Percentiles rank a stretch among this genome's conserved stretches.
Conservation (phyloP, 2,329 filamentous ascomycete genomes). For the Onygenales sp. region DNA sequence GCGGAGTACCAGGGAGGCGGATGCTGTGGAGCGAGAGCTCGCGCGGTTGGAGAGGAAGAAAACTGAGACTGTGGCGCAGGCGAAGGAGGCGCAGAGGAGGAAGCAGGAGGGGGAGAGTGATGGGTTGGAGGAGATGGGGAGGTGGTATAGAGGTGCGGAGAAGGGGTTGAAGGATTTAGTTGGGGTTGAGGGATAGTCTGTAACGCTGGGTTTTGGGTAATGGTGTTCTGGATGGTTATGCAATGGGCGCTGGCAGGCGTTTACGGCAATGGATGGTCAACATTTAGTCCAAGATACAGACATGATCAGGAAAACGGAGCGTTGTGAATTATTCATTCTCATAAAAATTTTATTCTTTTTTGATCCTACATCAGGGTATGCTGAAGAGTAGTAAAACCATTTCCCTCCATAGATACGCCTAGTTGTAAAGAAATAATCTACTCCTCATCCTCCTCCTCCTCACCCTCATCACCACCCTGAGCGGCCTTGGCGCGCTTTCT, state of each 20-base stretch:
- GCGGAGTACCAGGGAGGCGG: conserved; percentile 33
- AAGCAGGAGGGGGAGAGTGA: conserved; percentile 37
- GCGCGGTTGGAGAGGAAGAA: conserved; percentile 34
- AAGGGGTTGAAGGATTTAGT: conserved; percentile 31
- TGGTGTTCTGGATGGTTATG: neutral
- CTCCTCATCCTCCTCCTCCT: conserved; percentile 81
- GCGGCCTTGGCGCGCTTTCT: conserved; percentile 99
- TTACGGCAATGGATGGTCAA: neutral
- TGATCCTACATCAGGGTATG: conserved; percentile 32
- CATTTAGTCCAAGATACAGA: neutral
- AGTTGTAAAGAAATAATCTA: conserved; percentile 23
- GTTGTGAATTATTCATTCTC: neutral
- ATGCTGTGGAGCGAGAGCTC: conserved; percentile 36
- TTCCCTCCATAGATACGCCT: neutral
- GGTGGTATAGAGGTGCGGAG: conserved; percentile 36
- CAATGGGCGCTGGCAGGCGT: neutral
- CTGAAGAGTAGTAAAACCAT: conserved; percentile 28
- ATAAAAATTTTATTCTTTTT: conserved; percentile 11
- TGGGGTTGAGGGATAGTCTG: conserved; percentile 17
- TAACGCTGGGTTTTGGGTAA: neutral
- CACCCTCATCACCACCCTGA: conserved; percentile 51
- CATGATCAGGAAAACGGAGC: neutral
- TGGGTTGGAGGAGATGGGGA: conserved; percentile 36
- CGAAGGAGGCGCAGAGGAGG: conserved; percentile 34
- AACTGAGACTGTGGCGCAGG: conserved; percentile 37